A percentile compares a stretch with the other conserved stretches of the same genome.
Evolutionary conservation across 352 stramenopile species (phyloP).

Genomic region (Phytopythium mirpurense): DNA sequence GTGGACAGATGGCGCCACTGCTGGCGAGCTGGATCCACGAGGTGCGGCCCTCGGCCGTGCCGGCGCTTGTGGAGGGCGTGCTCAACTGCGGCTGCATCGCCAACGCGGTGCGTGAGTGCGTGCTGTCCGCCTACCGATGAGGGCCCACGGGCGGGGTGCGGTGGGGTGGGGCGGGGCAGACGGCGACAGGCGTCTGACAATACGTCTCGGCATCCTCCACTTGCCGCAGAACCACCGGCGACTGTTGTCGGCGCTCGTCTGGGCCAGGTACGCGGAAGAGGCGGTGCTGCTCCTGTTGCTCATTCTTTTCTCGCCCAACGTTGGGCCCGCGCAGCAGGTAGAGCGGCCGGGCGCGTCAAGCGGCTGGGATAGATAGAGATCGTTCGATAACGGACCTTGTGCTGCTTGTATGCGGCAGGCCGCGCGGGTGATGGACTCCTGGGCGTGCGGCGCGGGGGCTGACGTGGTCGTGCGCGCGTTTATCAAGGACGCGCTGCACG

Average conservation of each 20-base stretch:
- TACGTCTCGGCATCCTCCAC: not conserved
- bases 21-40: not conserved
- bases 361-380: not conserved
- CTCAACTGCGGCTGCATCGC: constrained; percentile 1
- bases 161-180: too few species aligned
- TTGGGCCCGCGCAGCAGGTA: constrained; percentile 13
- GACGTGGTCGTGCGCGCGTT: not conserved
- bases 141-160: too few species aligned
- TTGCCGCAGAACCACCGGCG: constrained; percentile 8
- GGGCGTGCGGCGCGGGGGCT: not conserved
- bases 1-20: not conserved
- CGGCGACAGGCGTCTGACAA: not conserved
- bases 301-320: constrained; percentile 14
- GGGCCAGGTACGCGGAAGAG: constrained; percentile 11
- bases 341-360: not conserved
- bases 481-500: not conserved
- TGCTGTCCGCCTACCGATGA: not conserved
- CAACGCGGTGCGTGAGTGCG: constrained; percentile 3
- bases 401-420: not conserved
- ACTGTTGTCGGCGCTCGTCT: constrained; percentile 12
- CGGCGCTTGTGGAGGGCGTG: not conserved
- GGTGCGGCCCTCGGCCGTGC: not conserved
- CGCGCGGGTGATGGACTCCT: not conserved
- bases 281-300: constrained; percentile 11
- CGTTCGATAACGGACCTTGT: too few species aligned